Evolutionary conservation across 805 yeast species (phyloP).

Genomic region (Candida maltosa): DNA sequence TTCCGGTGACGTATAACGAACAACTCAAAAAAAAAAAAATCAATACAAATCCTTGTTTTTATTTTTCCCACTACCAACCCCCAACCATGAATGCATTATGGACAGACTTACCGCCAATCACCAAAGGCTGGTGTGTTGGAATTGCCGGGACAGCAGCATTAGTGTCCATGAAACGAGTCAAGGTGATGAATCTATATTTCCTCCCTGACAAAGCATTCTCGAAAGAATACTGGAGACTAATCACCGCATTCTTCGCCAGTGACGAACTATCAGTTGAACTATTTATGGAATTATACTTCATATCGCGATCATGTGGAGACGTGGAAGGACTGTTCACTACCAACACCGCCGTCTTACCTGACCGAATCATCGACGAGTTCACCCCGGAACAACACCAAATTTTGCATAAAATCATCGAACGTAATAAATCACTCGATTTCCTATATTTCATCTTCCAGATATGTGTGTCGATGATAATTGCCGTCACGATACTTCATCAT

Average conservation of each 20-base stretch:
- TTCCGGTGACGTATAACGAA: no score
- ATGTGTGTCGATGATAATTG: conserved; percentile 18
- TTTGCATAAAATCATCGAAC: conserved; percentile 13
- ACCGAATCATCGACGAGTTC: conserved; percentile 9
- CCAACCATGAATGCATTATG: conserved; percentile 11
- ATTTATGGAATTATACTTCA: conserved; percentile 16
- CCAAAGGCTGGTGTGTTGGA: conserved; percentile 24
- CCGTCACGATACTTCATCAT: conserved; percentile 15
- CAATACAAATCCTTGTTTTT: no score
- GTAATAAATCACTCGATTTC: conserved; percentile 25
- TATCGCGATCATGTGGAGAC: conserved; percentile 16
- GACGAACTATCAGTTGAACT: conserved; percentile 22
- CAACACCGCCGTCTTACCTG: conserved; percentile 20
- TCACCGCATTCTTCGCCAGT: conserved; percentile 32
- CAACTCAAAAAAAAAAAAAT: no score
- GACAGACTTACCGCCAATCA: conserved; percentile 17
- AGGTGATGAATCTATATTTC: conserved; percentile 18
- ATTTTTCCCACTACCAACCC: no score
- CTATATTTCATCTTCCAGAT: conserved; percentile 25
- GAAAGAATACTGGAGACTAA: conserved; percentile 35
- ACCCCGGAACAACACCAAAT: conserved; percentile 13
- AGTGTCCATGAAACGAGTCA: conserved; percentile 17
- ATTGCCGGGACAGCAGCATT: conserved; percentile 19
- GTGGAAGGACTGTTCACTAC: conserved; percentile 23
- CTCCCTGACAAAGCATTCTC: conserved; percentile 23